Conservation (phyloP, 306 rosid genomes). For the Vachellia collinsii region DNA sequence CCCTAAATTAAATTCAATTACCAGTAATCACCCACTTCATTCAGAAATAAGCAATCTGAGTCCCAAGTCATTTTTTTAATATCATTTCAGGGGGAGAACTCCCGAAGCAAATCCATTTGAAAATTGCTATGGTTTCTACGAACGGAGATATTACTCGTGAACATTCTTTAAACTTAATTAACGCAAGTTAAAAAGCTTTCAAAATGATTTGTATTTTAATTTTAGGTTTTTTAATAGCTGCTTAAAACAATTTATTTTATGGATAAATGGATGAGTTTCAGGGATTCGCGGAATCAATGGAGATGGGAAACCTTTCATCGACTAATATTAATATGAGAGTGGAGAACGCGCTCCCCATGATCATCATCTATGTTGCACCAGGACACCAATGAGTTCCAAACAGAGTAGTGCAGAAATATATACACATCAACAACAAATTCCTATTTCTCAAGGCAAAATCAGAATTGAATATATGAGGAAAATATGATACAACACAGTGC, state of each 20-base stretch:
- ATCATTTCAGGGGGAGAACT: background rate
- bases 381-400: background rate
- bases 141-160: background rate
- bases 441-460: background rate
- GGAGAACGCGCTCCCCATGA: background rate
- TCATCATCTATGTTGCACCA: background rate
- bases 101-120: no score
- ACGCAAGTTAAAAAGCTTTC: background rate
- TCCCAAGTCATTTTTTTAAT: background rate
- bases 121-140: background rate
- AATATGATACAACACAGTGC: slow-evolving; percentile 21
- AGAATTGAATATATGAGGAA: slow-evolving; percentile 18
- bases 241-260: background rate
- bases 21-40: background rate
- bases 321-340: background rate
- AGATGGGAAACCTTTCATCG: background rate
- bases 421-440: slow-evolving; percentile 9
- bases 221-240: background rate
- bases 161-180: background rate
- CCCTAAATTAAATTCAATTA: no score
- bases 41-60: background rate
- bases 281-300: background rate
- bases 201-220: background rate
- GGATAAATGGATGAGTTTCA: background rate
- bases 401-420: background rate